Percentiles rank a stretch among this genome's conserved stretches.
Evolutionary conservation across 176 grass and related monocot species (phyloP).

Genomic region (Oryza nivara): DNA sequence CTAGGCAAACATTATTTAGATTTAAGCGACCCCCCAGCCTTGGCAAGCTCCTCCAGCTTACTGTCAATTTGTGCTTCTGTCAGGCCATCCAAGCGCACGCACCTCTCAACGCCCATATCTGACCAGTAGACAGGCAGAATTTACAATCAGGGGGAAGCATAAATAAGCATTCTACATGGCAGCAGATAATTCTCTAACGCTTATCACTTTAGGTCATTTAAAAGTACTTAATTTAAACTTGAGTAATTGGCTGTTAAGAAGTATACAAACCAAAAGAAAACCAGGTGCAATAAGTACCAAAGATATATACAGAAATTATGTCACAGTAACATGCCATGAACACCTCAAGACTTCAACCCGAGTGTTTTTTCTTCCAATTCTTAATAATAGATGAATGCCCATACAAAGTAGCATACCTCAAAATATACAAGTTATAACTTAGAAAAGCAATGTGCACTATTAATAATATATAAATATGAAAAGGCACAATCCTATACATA

Average conservation of each 20-base stretch:
- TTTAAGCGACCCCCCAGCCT: conserved; percentile 36
- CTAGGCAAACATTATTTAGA: conserved; percentile 2
- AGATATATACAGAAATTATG: too few relatives aligned
- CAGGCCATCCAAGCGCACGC: conserved; percentile 63
- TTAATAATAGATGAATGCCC: not conserved
- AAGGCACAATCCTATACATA: not conserved
- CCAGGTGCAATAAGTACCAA: not conserved
- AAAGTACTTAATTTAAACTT: not conserved
- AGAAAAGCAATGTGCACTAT: not conserved
- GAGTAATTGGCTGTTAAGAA: not conserved
- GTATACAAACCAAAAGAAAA: not conserved
- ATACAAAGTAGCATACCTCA: not conserved
- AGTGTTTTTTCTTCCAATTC: not conserved
- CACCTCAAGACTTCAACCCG: not conserved
- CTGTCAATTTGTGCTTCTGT: conserved; percentile 66
- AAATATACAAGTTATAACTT: not conserved
- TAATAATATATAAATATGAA: not conserved
- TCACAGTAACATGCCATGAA: not conserved
- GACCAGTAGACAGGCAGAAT: conserved; percentile 6
- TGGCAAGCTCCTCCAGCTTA: conserved; percentile 73
- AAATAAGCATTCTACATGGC: not conserved
- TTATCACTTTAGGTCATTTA: not conserved
- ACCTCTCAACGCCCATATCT: conserved; percentile 81
- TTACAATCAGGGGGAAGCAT: not conserved
- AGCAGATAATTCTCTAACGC: not conserved